Evolutionary conservation across 2,329 filamentous ascomycete species (phyloP).

Genomic region (Neocucurbitaria cava): DNA sequence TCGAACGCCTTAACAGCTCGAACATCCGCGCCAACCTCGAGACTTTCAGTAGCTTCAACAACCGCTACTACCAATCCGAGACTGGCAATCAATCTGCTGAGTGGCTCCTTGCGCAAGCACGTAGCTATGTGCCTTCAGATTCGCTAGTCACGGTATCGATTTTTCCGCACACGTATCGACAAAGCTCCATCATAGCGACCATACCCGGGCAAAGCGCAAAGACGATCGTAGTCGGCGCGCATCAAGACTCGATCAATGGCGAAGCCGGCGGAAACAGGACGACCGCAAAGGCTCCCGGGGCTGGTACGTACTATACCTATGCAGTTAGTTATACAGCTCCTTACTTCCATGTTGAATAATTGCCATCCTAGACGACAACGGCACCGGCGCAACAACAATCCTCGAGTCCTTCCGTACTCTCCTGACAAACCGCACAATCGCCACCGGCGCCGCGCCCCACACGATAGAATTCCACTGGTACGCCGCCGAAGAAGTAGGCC

Average conservation of each 20-base stretch:
- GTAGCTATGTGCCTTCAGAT: constrained; percentile 70
- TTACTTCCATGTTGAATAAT: too few species aligned
- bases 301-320: too few species aligned
- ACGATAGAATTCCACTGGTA: constrained; percentile 98
- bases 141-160: constrained; percentile 72
- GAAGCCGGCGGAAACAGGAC: constrained; percentile 61
- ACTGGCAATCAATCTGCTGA: constrained; percentile 82
- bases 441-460: constrained; percentile 75
- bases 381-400: constrained; percentile 89
- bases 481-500: constrained; percentile 83
- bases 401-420: constrained; percentile 85
- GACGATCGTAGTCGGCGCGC: constrained; percentile 85
- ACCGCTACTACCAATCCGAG: constrained; percentile 78
- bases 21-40: constrained; percentile 79
- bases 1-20: constrained; percentile 71
- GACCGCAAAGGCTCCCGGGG: constrained; percentile 81
- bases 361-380: constrained; percentile 73
- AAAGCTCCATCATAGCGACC: constrained; percentile 86
- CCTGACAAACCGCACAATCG: constrained; percentile 71
- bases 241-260: constrained; percentile 80
- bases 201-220: constrained; percentile 84
- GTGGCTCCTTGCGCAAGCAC: constrained; percentile 81
- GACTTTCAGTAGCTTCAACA: constrained; percentile 78
- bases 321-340: too few species aligned
- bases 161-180: constrained; percentile 84